A percentile compares a stretch with the other conserved stretches of the same genome.
Evolutionary conservation across 2,329 filamentous ascomycete species (phyloP).

Genomic region (Ascochyta koolunga): DNA sequence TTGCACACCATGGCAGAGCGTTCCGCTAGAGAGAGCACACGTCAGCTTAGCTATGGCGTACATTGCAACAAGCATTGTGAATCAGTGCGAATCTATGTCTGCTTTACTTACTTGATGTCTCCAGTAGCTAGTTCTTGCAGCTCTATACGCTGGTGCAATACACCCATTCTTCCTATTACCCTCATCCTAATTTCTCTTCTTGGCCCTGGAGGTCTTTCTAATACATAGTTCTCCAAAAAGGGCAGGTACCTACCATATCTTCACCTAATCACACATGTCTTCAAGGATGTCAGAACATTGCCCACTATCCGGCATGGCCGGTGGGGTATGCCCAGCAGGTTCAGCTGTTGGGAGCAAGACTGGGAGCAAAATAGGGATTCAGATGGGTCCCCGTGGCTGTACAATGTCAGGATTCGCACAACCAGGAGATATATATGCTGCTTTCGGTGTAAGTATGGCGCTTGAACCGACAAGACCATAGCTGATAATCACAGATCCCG

Average conservation of each 20-base stretch:
- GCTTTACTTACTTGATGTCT: background rate
- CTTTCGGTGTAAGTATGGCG: constrained; percentile 24
- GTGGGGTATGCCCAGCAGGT: constrained; percentile 22
- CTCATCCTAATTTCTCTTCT: background rate
- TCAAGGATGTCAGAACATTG: constrained; percentile 25
- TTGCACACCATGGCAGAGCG: background rate
- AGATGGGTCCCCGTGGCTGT: constrained; percentile 31
- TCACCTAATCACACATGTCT: constrained; percentile 20
- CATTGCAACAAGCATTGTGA: background rate
- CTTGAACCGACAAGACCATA: background rate
- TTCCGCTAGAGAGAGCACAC: constrained; percentile 4
- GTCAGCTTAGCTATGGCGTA: background rate
- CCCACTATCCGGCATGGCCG: constrained; percentile 26
- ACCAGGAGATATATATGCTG: constrained; percentile 31
- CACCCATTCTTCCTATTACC: background rate
- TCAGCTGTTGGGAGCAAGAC: constrained; percentile 19
- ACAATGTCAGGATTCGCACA: constrained; percentile 34
- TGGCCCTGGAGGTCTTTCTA: constrained; percentile 3
- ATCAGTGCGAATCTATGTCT: background rate
- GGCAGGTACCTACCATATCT: constrained; percentile 1
- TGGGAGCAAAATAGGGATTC: constrained; percentile 19
- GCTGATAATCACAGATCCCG: constrained; percentile 24
- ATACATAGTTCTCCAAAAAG: background rate
- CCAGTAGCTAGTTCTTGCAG: background rate
- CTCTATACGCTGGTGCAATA: background rate